Evolutionary conservation across 1,284 basidiomycete species (phyloP), one percentile per base, ranked within the genome.

Genomic region (Sphagnurus paluster): DNA sequence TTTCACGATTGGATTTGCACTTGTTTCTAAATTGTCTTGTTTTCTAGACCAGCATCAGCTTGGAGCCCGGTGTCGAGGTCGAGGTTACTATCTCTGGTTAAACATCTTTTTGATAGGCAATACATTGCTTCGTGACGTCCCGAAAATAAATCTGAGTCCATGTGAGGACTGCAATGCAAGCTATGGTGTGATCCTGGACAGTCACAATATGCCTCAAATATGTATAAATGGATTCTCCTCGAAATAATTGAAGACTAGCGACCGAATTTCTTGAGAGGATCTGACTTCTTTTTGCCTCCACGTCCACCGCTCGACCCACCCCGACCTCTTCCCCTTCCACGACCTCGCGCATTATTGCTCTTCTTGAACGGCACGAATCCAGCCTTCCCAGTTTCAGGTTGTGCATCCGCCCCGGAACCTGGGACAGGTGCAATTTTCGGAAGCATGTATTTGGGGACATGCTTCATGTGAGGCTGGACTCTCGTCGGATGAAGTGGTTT

Each of bases 1-100:
- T 14, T 20, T n/a, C 21, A 29, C 4, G 25, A 21, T n/a, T 24
- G 13, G 14, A 21, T 16, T 36, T 9, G 19, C 10, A 16, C 41
- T 40, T 2, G 21, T 13, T 5, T 45, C 39, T 37, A 16, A 42
- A 44, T 47, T 32, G 44, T 39, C 35, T 45, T 23, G 47, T 48
- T 42, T 39, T 53, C 8, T 62, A 96, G 93, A 98, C 96, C 56
- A 94, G 90, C 69, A 98, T 98, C 78, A 93, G 90, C 72, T 84
- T 99, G 75, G 96, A 98, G 78, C 93, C 95, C 59, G 96, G 96
- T 76, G 96, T 99, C 57, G 96, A 99, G 76, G 96, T 98, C 66
- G 96, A 99, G 76, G 96, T 99, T 59, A 98, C 95, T 66, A 98
- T 98, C 72, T 94, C 93, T 55, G 79, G 70, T 57, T 77, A 70